Percentiles rank a stretch among this genome's conserved stretches.
Conservation (phyloP, 345 rosid species). For the Excoecaria agallocha region DNA sequence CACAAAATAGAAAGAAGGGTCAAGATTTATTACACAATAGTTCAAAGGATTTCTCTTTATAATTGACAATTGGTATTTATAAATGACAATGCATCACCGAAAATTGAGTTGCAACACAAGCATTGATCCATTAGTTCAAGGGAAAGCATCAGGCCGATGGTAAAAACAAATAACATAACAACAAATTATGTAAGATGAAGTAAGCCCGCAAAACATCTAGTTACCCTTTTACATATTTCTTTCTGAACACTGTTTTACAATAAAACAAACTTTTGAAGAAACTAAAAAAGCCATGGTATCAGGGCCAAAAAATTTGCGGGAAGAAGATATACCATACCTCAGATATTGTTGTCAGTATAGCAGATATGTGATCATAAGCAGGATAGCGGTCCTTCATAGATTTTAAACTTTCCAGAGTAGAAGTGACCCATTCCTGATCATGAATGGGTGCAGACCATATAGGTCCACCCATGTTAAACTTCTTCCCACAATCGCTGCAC, state of each 20-base stretch:
- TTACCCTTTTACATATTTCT: neutral
- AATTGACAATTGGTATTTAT: neutral
- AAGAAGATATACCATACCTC: constrained; percentile 59
- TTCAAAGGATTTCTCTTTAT: neutral
- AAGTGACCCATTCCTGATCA: constrained; percentile 85
- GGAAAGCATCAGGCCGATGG: neutral
- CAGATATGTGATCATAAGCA: constrained; percentile 82
- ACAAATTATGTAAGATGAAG: neutral
- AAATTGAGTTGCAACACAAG: neutral
- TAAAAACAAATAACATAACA: neutral
- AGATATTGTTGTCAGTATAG: constrained; percentile 82
- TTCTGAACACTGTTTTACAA: neutral
- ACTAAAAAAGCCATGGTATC: neutral
- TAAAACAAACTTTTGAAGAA: neutral
- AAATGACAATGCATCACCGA: neutral
- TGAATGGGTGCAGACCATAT: constrained; percentile 98
- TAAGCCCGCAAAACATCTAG: neutral
- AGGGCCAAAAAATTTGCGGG: neutral
- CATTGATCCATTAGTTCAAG: neutral
- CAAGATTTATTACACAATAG: neutral
- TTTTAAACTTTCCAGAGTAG: constrained; percentile 59
- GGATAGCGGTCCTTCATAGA: constrained; percentile 82
- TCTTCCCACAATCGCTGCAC: constrained; percentile 91
- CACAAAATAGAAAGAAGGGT: too few relatives aligned
- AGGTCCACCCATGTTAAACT: constrained; percentile 95